Evolutionary conservation across 2,329 filamentous ascomycete species (phyloP).

Genomic region (Pyrenochaeta sp.): DNA sequence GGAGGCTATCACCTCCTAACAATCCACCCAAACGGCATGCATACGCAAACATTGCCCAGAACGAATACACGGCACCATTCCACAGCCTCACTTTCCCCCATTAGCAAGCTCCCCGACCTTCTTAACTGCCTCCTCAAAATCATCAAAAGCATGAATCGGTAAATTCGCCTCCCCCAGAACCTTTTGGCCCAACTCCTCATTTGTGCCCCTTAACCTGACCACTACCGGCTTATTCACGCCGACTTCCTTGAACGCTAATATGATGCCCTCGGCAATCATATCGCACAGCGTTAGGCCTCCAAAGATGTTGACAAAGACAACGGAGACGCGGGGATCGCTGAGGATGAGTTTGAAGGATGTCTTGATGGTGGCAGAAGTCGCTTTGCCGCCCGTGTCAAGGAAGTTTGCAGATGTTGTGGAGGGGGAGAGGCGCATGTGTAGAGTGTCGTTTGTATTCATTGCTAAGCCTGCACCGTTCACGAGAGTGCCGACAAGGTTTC

Average conservation of each 20-base stretch:
- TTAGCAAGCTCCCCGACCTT: conserved; percentile 44
- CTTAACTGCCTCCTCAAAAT: conserved; percentile 72
- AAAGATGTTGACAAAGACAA: conserved; percentile 77
- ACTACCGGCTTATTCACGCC: conserved; percentile 72
- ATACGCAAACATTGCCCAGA: no score
- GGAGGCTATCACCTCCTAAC: no score
- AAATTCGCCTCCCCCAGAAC: conserved; percentile 75
- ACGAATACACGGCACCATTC: no score
- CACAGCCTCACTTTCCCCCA: conserved; percentile 9
- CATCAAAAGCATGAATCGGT: conserved; percentile 74
- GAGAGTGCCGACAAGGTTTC: conserved; percentile 77
- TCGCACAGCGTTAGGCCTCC: conserved; percentile 76
- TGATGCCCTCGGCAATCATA: conserved; percentile 80
- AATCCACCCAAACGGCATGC: no score
- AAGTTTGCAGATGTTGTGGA: conserved; percentile 78
- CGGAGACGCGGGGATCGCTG: conserved; percentile 74
- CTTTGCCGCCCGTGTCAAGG: conserved; percentile 88
- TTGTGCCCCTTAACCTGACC: conserved; percentile 79
- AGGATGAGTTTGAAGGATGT: conserved; percentile 78
- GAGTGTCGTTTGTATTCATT: conserved; percentile 89
- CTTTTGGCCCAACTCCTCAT: conserved; percentile 73
- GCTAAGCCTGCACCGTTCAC: conserved; percentile 91
- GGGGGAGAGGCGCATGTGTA: conserved; percentile 69
- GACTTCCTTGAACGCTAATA: conserved; percentile 76
- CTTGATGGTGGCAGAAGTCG: conserved; percentile 81